Conservation (phyloP, 2,329 filamentous ascomycete species). For the Venturia aucupariae region DNA sequence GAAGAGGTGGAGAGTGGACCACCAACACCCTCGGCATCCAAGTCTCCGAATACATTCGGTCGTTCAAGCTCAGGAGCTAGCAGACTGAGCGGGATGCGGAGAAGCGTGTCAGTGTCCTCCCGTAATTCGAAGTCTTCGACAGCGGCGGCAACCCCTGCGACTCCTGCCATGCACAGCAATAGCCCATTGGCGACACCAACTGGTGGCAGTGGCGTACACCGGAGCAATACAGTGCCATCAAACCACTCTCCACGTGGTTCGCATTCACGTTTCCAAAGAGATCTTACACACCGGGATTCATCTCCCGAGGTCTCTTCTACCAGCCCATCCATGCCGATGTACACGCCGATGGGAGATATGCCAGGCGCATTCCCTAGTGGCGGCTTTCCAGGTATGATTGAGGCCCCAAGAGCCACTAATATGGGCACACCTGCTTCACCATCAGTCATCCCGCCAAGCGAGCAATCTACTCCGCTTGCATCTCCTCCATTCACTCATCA, state of each 20-base stretch:
- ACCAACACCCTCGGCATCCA: conserved; percentile 36
- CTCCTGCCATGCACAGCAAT: conserved; percentile 36
- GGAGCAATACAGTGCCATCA: conserved; percentile 89
- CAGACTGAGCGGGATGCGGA: conserved; percentile 71
- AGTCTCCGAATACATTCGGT: conserved; percentile 48
- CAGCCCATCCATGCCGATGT: conserved; percentile 18
- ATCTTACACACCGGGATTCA: conserved; percentile 26
- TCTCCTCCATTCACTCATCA: background rate
- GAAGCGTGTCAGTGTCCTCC: conserved; percentile 92
- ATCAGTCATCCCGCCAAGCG: background rate
- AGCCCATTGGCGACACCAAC: conserved; percentile 20
- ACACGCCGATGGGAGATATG: conserved; percentile 15
- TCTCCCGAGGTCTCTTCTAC: conserved; percentile 33
- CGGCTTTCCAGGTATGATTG: background rate
- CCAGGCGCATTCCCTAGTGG: conserved; percentile 14
- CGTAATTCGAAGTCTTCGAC: conserved; percentile 65
- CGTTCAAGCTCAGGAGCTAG: conserved; percentile 83
- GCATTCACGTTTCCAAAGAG: conserved; percentile 48
- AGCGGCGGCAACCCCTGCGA: conserved; percentile 60
- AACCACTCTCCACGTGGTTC: conserved; percentile 71
- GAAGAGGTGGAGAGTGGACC: conserved; percentile 62
- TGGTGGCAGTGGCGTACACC: conserved; percentile 44
- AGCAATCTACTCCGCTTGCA: conserved; percentile 1
- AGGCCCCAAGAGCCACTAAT: background rate
- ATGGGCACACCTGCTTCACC: background rate